Evolutionary conservation across 2,329 filamentous ascomycete species (phyloP), one percentile per base, ranked within the genome.

Genomic region (Mollisia scopiformis): DNA sequence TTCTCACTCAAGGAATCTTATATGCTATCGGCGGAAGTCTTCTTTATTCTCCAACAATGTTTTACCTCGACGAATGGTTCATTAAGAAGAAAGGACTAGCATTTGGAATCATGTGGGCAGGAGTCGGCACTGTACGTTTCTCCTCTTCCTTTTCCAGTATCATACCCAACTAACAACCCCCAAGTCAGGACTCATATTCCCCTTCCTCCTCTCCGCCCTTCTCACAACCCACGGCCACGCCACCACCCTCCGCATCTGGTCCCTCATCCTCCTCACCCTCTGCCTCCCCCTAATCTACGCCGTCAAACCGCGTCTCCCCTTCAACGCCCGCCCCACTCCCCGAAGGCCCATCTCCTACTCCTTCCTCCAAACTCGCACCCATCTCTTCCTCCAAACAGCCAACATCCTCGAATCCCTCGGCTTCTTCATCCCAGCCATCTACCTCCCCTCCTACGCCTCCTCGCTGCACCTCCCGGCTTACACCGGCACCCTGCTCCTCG

Each of bases 371-470:
- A 79, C 80, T 58, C 71, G 69, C 14, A 77, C 76, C 2, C 80
- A 83, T 67, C 80, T 78, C 65, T 75, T 82, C 59, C 82, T 84
- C 65, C 77, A 77, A 53, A 64, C 81, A 3, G 80, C 79, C 8
- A 86, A 82, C 55, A 72, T 84, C 7, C 71, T 85, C 30, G 80
- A 85, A 65, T 80, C 78, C 30, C 75, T 80, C 31, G 84, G 81
- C 0, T 86, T 84, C 68, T 83, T 83, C 52, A 75, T 86, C 10
- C 84, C 84, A 2, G 75, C 80, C 6, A 79, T 84, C 0, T 85
- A 84, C 66, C 74, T 86, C 19, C 79, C 27, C 2, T 31, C 27
- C 0, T 85, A 83, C 62, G 80, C 81, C 13, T 68, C 72, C 2
- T 75, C 79, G 3, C 69, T 79, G 6, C 66, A 74, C 2, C 65